Percentiles rank a stretch among this genome's conserved stretches.
Conservation (phyloP, 2,329 filamentous ascomycete genomes). For the Hypoxylon rubiginosum region DNA sequence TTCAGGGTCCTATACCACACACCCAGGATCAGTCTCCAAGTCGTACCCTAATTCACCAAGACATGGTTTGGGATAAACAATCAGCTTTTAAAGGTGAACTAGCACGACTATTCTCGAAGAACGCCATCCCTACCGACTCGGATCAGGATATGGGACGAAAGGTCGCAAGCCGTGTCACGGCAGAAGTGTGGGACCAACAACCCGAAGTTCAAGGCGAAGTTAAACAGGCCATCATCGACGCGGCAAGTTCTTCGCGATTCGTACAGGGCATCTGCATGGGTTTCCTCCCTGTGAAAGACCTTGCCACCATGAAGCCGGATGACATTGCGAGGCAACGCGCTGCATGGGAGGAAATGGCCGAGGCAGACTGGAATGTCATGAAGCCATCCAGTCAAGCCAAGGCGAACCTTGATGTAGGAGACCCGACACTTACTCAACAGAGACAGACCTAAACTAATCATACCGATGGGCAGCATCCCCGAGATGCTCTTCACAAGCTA, state of each 20-base stretch:
- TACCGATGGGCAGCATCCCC: constrained; percentile 39
- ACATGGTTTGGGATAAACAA: constrained; percentile 27
- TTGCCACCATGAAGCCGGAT: constrained; percentile 36
- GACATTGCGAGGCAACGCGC: constrained; percentile 22
- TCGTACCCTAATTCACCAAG: background rate
- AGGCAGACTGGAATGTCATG: constrained; percentile 38
- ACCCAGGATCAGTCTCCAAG: background rate
- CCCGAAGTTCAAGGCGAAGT: constrained; percentile 20
- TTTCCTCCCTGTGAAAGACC: constrained; percentile 27
- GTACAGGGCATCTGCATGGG: constrained; percentile 42
- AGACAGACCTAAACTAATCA: constrained; percentile 34
- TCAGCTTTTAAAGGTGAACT: constrained; percentile 42
- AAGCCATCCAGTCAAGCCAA: constrained; percentile 10
- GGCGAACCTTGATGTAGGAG: constrained; percentile 45
- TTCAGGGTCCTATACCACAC: constrained; percentile 35
- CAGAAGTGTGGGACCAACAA: constrained; percentile 28
- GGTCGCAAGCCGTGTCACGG: constrained; percentile 29
- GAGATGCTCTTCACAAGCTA: constrained; percentile 37
- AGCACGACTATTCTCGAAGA: constrained; percentile 28
- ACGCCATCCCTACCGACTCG: constrained; percentile 6
- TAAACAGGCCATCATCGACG: constrained; percentile 41
- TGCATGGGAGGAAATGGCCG: constrained; percentile 23
- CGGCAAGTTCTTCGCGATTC: constrained; percentile 40
- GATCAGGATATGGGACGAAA: constrained; percentile 19
- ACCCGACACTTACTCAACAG: constrained; percentile 18